A percentile compares a stretch with the other conserved stretches of the same genome.
These are phyloP conservation scores for Leccinum solheimii DNA, from an alignment of 1,284 basidiomycete species.

Conservation along the genomic window DNA sequence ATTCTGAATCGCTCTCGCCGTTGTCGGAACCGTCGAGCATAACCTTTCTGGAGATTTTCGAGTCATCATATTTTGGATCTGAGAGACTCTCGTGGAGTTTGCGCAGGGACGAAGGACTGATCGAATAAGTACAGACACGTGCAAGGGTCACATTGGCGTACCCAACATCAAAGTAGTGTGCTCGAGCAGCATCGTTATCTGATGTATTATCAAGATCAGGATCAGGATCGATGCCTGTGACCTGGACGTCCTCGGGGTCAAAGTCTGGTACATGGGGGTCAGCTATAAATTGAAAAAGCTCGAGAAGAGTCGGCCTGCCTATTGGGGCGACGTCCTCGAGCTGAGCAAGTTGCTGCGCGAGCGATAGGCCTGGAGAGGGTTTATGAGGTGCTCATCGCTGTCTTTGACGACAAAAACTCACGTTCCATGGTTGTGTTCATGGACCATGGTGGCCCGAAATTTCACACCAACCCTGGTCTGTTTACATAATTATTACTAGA, in stretches of 20 bases:
- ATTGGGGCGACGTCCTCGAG: constrained; percentile 70
- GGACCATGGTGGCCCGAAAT: neutral
- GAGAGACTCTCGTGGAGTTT: constrained; percentile 60
- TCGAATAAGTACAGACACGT: constrained; percentile 13
- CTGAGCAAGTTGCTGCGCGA: constrained; percentile 81
- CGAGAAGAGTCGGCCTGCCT: constrained; percentile 43
- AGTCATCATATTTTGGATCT: constrained; percentile 77
- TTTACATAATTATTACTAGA: constrained; percentile 38
- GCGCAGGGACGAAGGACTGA: constrained; percentile 68
- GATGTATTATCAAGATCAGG: constrained; percentile 24
- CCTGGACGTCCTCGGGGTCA: constrained; percentile 72
- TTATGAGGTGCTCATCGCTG: constrained; percentile 6
- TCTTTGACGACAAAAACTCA: constrained; percentile 21
- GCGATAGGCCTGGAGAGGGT: constrained; percentile 51
- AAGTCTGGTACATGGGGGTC: constrained; percentile 49
- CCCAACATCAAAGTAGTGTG: constrained; percentile 86
- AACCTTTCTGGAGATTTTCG: constrained; percentile 61
- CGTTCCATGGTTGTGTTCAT: constrained; percentile 29
- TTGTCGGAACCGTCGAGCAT: constrained; percentile 49
- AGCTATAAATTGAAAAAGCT: constrained; percentile 6
- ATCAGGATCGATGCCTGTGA: constrained; percentile 33
- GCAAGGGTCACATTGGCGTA: constrained; percentile 39
- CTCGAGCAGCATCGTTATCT: constrained; percentile 48
- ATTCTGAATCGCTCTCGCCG: constrained; percentile 33
- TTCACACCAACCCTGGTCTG: constrained; percentile 12